Evolutionary conservation across 1,284 basidiomycete genomes (phyloP).

Genomic region (Quambalaria eucalypti): DNA sequence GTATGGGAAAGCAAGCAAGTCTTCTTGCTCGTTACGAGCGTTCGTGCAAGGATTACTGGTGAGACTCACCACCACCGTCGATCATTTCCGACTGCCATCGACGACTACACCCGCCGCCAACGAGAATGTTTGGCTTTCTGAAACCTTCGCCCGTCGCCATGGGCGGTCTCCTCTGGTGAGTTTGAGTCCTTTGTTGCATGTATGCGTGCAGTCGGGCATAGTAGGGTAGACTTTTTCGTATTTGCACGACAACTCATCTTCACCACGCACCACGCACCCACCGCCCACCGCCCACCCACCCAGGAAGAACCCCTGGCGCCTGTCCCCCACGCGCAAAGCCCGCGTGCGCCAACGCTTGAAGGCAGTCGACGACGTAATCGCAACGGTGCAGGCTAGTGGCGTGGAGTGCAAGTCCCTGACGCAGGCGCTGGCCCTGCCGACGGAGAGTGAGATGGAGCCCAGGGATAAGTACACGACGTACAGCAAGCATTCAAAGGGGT

Average conservation of each 20-base stretch:
- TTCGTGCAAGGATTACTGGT: no score
- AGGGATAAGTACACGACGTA: slow-evolving; percentile 94
- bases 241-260: slow-evolving; percentile 2
- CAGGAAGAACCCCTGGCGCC: slow-evolving; percentile 91
- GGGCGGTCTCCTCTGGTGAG: slow-evolving; percentile 69
- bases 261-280: background rate
- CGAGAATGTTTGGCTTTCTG: slow-evolving; percentile 54
- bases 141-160: slow-evolving; percentile 59
- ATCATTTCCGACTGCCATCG: no score
- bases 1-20: no score
- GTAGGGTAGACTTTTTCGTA: slow-evolving; percentile 1
- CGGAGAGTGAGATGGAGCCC: slow-evolving; percentile 75
- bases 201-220: no score
- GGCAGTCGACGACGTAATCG: slow-evolving; percentile 85
- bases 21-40: no score
- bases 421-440: slow-evolving; percentile 66
- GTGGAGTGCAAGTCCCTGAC: slow-evolving; percentile 68
- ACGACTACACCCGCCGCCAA: no score
- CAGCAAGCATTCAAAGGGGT: slow-evolving; percentile 55
- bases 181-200: slow-evolving; percentile 9
- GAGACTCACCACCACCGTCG: no score
- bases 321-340: slow-evolving; percentile 81
- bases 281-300: background rate
- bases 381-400: slow-evolving; percentile 70
- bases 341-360: slow-evolving; percentile 80